Base-by-base conservation (phyloP, 805 yeast genomes). In the Wickerhamiella azyma region DNA sequence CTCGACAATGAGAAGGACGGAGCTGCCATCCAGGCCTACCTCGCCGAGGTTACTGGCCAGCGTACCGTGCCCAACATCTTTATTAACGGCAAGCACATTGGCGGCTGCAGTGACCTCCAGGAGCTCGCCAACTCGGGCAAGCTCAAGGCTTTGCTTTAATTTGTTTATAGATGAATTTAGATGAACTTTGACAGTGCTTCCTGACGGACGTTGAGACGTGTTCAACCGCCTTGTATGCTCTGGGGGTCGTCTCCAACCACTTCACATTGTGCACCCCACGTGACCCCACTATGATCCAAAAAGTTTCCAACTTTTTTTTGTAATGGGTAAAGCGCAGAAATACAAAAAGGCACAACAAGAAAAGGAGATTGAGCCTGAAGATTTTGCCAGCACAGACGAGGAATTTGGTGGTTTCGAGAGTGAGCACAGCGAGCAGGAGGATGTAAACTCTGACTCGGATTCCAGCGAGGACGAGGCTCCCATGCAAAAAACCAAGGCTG, bases 81-180 rank as follows among this genome's bases (percentile, higher is more conserved):
- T 68, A 85, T 89, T 62, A 78, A 72, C 41, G 96, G 95, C 50
- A 74, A 88, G 66, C 96, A 86, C 70, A 77, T 89, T 59, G 98
- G 98, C 50, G 98, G 98, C 51, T 85, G 86, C 74, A 79, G 88
- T 35, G 95, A 85, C 55, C 69, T 89, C 53, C 94, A 86, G 66
- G 70, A 73, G 45, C 72, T 88, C 62, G 70, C 75, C 54, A 70
- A 77, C 19, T 56, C 64, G 39, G 92, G 81, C 55, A 61, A 77
- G 64, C 74, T 85, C 59, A 75, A 71, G 48, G 55, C 53, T 2
- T 44, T 63, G 38, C 58, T 65, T 14, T 51, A 52, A 45, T 28
- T 28, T 28, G n/a, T 28, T 13, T 28, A 28, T 28, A 28, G 30
- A 3, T 28, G 11, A 6, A 10, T 28, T 5, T 28, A 28, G 32